Conservation (phyloP, 2,329 filamentous ascomycete genomes). For the Fusarium chuoi region DNA sequence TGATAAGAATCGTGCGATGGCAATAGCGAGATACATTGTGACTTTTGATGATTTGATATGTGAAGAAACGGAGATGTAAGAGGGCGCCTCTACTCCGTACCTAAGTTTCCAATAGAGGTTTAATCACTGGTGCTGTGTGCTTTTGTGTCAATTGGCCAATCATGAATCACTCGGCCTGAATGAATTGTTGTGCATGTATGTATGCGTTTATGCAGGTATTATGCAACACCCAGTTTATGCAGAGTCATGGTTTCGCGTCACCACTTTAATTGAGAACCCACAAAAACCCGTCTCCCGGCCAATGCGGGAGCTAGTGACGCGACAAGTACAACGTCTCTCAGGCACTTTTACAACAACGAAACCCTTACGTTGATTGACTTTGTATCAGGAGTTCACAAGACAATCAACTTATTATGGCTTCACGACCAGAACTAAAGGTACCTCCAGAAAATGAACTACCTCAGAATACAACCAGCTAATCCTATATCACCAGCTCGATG, state of each 20-base stretch:
- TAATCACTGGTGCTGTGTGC: background rate
- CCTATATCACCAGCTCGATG: slow-evolving; percentile 75
- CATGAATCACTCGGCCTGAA: background rate
- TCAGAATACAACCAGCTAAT: background rate
- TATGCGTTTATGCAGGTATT: background rate
- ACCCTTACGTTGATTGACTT: slow-evolving; percentile 11
- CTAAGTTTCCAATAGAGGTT: background rate
- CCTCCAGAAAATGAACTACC: background rate
- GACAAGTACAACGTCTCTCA: slow-evolving; percentile 33
- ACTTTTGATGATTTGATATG: background rate
- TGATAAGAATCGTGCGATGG: background rate
- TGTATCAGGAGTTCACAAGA: slow-evolving; percentile 8
- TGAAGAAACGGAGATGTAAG: background rate
- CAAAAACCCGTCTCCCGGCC: slow-evolving; percentile 44
- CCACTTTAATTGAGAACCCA: slow-evolving; percentile 41
- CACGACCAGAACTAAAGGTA: slow-evolving; percentile 77
- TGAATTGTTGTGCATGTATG: background rate
- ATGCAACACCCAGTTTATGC: background rate
- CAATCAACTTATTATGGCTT: slow-evolving; percentile 66
- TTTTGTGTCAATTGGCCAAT: background rate
- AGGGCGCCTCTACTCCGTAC: no score
- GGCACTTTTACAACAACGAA: slow-evolving; percentile 7
- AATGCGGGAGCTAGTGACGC: slow-evolving; percentile 36
- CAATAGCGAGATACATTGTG: background rate
- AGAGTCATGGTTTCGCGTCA: slow-evolving; percentile 33